Base-by-base conservation (phyloP, 441 rosid species). In the Monsonia emarginata region DNA sequence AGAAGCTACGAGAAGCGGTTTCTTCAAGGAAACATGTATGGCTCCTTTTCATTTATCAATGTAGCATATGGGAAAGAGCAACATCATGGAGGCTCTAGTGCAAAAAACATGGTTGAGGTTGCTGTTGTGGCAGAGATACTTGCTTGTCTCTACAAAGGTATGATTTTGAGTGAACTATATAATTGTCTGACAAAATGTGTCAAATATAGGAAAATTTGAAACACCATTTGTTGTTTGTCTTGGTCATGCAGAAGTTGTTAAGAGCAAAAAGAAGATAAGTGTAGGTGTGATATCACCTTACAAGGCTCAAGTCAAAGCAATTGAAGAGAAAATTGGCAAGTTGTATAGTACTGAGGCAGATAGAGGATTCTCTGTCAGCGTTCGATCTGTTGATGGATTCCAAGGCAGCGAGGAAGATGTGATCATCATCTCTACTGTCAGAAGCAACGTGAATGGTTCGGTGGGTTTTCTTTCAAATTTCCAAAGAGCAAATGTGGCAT, bases 331-430 rank as follows among this genome's bases (percentile, higher is more conserved):
- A 61, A 60, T 78, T 31, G 76, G 72, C 7, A 10, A 10, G n/a
- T 22, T 25, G 21, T 78, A 66, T 8, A 64, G 67, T 2, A 25
- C 40, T 4, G 6, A 11, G 8, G 65, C n/a, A 44, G 5, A 44
- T 18, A 19, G 7, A 14, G 75, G 79, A 3, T 75, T 83, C 28
- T 6, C 22, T 0, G 76, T 83, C 26, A 67, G 44, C 22, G 78
- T 83, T 48, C 36, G 58, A 26, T 64, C 78, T 3, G 52, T 83
- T 32, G 82, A 78, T 58, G 81, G 78, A 0, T 78, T 83, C 66
- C 81, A 75, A 28, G 86, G 84, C 0, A 68, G 74, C 1, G 84
- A 83, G 67, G 78, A 74, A 69, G 84, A 83, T 58, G 54, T 83
- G 2, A 73, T 80, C 22, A 68, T 83, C 0, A 11, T 83, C 0